Evolutionary conservation across 257 asterid genomes (phyloP), one percentile per base, ranked within the genome.

Genomic region (Gardenia jasminoides): DNA sequence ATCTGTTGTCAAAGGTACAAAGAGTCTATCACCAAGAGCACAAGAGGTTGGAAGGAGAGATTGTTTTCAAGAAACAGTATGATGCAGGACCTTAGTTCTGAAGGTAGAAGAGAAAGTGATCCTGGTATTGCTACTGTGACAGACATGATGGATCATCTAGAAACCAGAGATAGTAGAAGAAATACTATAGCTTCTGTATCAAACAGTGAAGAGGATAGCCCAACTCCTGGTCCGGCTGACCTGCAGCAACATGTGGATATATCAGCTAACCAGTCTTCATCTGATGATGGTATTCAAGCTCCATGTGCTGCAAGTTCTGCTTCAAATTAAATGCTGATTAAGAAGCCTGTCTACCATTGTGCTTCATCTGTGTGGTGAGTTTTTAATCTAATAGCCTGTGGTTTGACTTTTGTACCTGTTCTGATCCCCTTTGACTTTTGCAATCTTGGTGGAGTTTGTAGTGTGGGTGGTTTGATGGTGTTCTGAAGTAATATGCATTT

Each of bases 41-140:
- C 98, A 31, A 90, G 92, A 85, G 93, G 99, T 70, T 95, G 97
- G 99, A 95, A 89, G 86, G 99, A 96, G 89, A 93, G 89, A 83
- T 88, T 93, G 79, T 93, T 95, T 82, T 83, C 97, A 48, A 93
- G 97, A 59, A 90, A 88, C 82, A 87, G 68, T 80, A 58, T 93
- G 39, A 70, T 80, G 1, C 85, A 87, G 7, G 91, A 90, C 58
- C 76, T 84, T 24, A 80, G 85, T 74, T 67, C 86, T 69, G 97
- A 89, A 81, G 80, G 61, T 76, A 88, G 81, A 84, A 82, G 86
- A 80, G 94, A 85, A 12, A 82, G 78, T 47, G 78, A 80, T 69
- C 87, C 82, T 54, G 83, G 88, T 72, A 59, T 71, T 80, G 76
- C 89, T 68, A 77, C 89, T 75, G 81, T 87, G 74, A 81, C 96